Evolutionary conservation across 192 early-diverging fungal species (phyloP), one percentile per base, ranked within the genome.

Genomic region (Podila horticola): DNA sequence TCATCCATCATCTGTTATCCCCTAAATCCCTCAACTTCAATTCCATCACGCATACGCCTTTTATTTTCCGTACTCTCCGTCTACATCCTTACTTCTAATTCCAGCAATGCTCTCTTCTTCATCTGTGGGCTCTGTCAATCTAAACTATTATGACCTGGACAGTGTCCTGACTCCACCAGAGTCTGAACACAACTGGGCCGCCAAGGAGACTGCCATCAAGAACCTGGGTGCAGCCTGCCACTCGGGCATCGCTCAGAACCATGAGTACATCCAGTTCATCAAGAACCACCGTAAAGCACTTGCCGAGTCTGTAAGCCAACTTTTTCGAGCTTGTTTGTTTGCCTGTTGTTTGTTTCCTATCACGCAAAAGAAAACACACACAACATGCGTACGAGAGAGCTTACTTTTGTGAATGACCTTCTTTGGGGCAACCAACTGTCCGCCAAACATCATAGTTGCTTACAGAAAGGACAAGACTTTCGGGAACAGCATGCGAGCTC

Each of bases 391-490:
- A 3, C 41, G 41, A 45, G 41, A 45, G 41, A 45, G 15, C 15
- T 55, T 26, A 55, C 24, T 55, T n/a, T 55, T 55, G n/a, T 55
- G 50, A 19, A 10, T 55, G 24, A 55, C 15, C 41, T 45, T 17
- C 41, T 45, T 45, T 17, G 41, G 41, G 41, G 41, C 15, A 45
- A 45, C 41, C 11, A 45, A 45, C 15, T 13, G 15, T 45, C 41
- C 41, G 4, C 1, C 4, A 15, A 58, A 19, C 24, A 60, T 30
- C 38, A 26, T 86, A 95, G 94, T 72, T 94, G 31, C 49, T 84
- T 30, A 92, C 90, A 26, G 95, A 96, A 51, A 84, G 95, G 58
- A 93, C 93, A n/a, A 82, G 91, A 3, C 85, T 96, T 6, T 92
- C 92, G 17, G 89, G 90, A 48, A 85, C 93, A n/a, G 93, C 88